phyloP scores from a whole-genome alignment of 345 rosid genomes.

The Lepidium aucheri region DNA sequence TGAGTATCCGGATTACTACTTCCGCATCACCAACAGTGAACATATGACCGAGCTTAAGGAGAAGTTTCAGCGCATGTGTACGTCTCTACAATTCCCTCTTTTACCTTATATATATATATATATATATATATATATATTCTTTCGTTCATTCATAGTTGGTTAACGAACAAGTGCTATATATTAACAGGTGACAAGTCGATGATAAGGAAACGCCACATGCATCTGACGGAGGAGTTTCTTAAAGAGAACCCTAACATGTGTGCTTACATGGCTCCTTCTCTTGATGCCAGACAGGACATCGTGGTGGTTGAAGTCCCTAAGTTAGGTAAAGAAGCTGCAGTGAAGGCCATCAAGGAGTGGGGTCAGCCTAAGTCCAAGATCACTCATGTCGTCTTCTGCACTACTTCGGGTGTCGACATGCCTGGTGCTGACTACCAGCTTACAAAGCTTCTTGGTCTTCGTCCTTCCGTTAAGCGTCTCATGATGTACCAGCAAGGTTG shows the following conservation, averaged over 20 bases:
- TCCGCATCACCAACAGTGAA: slow-evolving; percentile 60
- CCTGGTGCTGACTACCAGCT: slow-evolving; percentile 93
- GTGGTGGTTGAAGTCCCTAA: slow-evolving; percentile 76
- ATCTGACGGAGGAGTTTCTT: slow-evolving; percentile 57
- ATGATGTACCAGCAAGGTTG: slow-evolving; percentile 75
- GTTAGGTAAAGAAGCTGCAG: slow-evolving; percentile 73
- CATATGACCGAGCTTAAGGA: slow-evolving; percentile 69
- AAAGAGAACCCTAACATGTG: slow-evolving; percentile 54
- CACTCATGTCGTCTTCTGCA: slow-evolving; percentile 78
- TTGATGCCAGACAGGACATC: slow-evolving; percentile 67
- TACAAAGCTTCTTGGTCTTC: slow-evolving; percentile 72
- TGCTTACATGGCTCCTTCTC: slow-evolving; percentile 62
- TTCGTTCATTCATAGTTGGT: neutral
- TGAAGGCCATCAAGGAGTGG: slow-evolving; percentile 75
- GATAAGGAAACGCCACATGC: slow-evolving; percentile 60
- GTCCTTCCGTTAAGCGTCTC: slow-evolving; percentile 65
- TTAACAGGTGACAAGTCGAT: slow-evolving; percentile 57
- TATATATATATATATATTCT: neutral
- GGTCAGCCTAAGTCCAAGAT: slow-evolving; percentile 81
- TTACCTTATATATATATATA: too few species aligned
- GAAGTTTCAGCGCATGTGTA: slow-evolving; percentile 72
- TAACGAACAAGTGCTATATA: too few species aligned
- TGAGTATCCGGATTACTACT: slow-evolving; percentile 60
- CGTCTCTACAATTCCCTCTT: neutral
- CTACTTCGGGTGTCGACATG: slow-evolving; percentile 87